Percentiles rank a stretch among this genome's conserved stretches.
Conservation (phyloP, 192 early-diverging fungal species). For the Coemansia sp. region DNA sequence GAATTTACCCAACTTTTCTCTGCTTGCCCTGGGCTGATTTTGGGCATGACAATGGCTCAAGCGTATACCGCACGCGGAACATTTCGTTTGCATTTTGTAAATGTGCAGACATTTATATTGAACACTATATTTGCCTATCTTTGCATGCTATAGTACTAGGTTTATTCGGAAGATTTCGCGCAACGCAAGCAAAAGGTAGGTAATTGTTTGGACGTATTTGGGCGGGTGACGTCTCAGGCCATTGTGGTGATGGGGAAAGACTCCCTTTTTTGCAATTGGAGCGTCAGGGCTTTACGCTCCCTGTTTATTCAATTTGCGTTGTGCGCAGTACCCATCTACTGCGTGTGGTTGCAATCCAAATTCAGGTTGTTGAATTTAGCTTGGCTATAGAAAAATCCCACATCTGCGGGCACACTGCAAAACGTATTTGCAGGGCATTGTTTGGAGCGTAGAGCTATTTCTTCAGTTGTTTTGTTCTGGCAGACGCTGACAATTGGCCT, state of each 20-base stretch:
- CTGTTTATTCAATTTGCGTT: not conserved
- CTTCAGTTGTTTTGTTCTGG: no score
- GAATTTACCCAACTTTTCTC: slow-evolving; percentile 6
- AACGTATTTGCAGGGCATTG: not conserved
- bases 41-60: not conserved
- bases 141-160: slow-evolving; percentile 16
- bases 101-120: slow-evolving; percentile 10
- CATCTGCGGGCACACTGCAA: not conserved
- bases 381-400: not conserved
- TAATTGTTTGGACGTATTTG: not conserved
- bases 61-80: not conserved
- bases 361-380: not conserved
- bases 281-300: not conserved
- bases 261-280: not conserved
- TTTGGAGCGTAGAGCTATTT: not conserved
- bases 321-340: slow-evolving; percentile 5
- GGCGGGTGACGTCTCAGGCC: slow-evolving; percentile 2
- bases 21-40: not conserved
- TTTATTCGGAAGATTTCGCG: not conserved
- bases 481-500: not conserved
- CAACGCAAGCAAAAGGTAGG: not conserved
- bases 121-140: slow-evolving; percentile 20
- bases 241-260: not conserved
- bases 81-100: slow-evolving; percentile 1
- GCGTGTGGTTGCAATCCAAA: not conserved